Percentiles rank a stretch among this genome's conserved stretches.
phyloP scores from a whole-genome alignment of 495 filamentous ascomycete genomes.

The Talaromyces stipitatus region DNA sequence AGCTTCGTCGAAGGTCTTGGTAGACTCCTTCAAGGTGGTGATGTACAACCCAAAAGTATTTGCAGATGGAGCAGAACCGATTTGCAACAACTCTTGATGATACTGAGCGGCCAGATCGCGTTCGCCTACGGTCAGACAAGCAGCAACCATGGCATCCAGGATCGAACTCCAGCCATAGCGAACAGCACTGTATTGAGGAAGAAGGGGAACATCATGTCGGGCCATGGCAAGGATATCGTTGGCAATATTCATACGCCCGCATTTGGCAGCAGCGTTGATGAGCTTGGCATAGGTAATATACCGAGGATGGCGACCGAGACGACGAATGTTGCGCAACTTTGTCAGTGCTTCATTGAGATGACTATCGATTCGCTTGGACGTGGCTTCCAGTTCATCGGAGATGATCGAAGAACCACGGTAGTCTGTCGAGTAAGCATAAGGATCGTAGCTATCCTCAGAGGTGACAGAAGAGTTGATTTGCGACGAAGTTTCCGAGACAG shows the following conservation, averaged over 20 bases:
- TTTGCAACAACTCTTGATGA: slow-evolving; percentile 80
- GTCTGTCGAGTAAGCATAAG: slow-evolving; percentile 82
- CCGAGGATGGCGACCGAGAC: slow-evolving; percentile 80
- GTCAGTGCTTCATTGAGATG: slow-evolving; percentile 74
- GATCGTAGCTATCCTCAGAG: slow-evolving; percentile 76
- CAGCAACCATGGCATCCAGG: slow-evolving; percentile 91
- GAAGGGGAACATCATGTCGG: slow-evolving; percentile 73
- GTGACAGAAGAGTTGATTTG: slow-evolving; percentile 31
- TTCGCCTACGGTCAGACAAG: slow-evolving; percentile 78
- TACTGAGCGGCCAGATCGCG: slow-evolving; percentile 71
- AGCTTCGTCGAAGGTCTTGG: slow-evolving; percentile 95
- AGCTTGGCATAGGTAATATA: slow-evolving; percentile 96
- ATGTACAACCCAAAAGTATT: slow-evolving; percentile 99
- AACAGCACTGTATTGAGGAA: slow-evolving; percentile 73
- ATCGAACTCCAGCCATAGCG: slow-evolving; percentile 93
- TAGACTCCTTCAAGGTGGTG: slow-evolving; percentile 91
- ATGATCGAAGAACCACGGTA: slow-evolving; percentile 87
- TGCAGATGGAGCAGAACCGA: slow-evolving; percentile 84
- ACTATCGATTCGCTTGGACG: slow-evolving; percentile 54
- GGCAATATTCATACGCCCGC: slow-evolving; percentile 68
- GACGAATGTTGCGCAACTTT: slow-evolving; percentile 86
- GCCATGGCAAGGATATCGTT: slow-evolving; percentile 85
- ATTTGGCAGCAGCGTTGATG: slow-evolving; percentile 81
- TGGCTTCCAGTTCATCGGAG: slow-evolving; percentile 74
- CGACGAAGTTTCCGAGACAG: slow-evolving; percentile 30